Evolutionary conservation across 2,329 filamentous ascomycete species (phyloP), one percentile per base, ranked within the genome.

Genomic region (Harringtonia aguacate): DNA sequence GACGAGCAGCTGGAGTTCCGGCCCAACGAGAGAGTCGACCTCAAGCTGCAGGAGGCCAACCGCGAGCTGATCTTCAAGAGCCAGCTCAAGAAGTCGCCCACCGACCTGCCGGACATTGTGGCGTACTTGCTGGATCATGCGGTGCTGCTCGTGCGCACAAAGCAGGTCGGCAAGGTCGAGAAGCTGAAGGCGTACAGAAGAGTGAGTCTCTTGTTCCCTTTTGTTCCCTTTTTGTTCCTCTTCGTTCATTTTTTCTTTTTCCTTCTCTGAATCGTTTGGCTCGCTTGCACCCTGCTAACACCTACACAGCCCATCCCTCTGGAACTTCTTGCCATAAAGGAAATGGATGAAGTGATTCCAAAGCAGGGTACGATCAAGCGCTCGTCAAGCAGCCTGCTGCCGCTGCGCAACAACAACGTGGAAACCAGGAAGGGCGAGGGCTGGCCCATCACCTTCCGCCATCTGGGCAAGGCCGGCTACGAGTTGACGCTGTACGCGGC

Each of bases 101-200:
- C 86, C 1, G 89, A 95, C 59, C 83, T 79, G 38, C 79, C 84
- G 1, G 90, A 97, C 55, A 90, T 98, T 36, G 92, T 88, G 18
- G 89, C 87, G 15, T 98, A 94, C 67, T 73, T 98, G 21, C 95
- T 98, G 58, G 92, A 98, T 57, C 92, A 98, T 60, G 90, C 92
- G 4, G 83, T 98, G 42, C 72, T 98, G 30, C 73, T 98, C 34
- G 92, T 95, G 51, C 78, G 89, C 42, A 82, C 89, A 51, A 98
- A 97, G 67, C 82, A 84, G 47, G 84, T 85, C 47, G 94, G 92
- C 61, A 97, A 97, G 68, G 78, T 78, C 36, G 92, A 98, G 61
- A 90, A 97, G 59, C 82, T 94, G 49, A 92, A 94, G 59, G 92
- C 95, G 1, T 97, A 97, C 63, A 79, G 88, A 56, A 86, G 79